These are phyloP conservation scores for Pseudopyricularia javanii DNA, from an alignment of 2,329 filamentous ascomycete genomes.

Conservation along the genomic window DNA sequence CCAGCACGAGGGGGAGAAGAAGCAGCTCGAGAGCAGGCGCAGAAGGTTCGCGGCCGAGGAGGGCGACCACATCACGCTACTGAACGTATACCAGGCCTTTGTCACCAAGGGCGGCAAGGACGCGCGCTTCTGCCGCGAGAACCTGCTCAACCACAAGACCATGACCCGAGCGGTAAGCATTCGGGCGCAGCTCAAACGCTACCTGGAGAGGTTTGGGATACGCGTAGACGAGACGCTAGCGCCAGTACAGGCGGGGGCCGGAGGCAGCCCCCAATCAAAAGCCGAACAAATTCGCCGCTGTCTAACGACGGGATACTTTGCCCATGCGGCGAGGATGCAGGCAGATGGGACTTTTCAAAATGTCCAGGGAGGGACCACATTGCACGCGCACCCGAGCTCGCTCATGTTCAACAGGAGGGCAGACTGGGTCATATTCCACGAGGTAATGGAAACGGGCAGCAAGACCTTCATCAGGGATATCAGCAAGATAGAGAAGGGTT, in stretches of 20 bases:
- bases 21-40: slow-evolving; percentile 58
- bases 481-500: slow-evolving; percentile 87
- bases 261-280: slow-evolving; percentile 19
- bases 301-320: slow-evolving; percentile 82
- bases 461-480: slow-evolving; percentile 89
- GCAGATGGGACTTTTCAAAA: slow-evolving; percentile 81
- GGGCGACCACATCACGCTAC: slow-evolving; percentile 82
- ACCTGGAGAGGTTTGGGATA: slow-evolving; percentile 76
- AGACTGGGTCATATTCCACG: slow-evolving; percentile 93
- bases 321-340: slow-evolving; percentile 88
- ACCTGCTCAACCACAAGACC: slow-evolving; percentile 77
- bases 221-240: slow-evolving; percentile 47
- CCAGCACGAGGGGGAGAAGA: slow-evolving; percentile 65
- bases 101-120: slow-evolving; percentile 73
- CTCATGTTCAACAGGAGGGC: slow-evolving; percentile 94
- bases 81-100: slow-evolving; percentile 91
- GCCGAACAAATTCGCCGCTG: slow-evolving; percentile 72
- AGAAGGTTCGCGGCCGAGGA: slow-evolving; percentile 84
- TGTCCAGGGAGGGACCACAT: slow-evolving; percentile 62
- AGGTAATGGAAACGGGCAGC: slow-evolving; percentile 76
- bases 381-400: slow-evolving; percentile 84
- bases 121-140: slow-evolving; percentile 73
- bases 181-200: slow-evolving; percentile 72
- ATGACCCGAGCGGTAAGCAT: slow-evolving; percentile 76
- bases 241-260: slow-evolving; percentile 11